Evolutionary conservation across 495 filamentous ascomycete species (phyloP).

Genomic region (Eremomyces bilateralis): DNA sequence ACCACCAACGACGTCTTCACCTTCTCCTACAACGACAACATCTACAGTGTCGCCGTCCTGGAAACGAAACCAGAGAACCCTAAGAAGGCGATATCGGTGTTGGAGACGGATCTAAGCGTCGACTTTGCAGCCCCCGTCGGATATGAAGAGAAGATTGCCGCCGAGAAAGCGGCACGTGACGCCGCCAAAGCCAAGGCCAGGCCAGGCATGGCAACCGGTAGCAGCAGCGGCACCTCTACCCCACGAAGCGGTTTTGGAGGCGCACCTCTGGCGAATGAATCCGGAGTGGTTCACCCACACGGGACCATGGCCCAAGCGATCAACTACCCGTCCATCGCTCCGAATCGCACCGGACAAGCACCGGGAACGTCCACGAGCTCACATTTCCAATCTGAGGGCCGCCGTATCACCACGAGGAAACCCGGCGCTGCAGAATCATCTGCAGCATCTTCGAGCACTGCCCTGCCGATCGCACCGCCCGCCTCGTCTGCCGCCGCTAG

Average conservation of each 20-base stretch:
- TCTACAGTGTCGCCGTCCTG: conserved; percentile 77
- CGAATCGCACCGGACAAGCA: conserved; percentile 40
- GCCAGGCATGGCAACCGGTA: conserved; percentile 11
- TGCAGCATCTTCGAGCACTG: too few relatives aligned
- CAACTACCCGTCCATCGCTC: conserved; percentile 89
- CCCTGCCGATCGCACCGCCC: too few relatives aligned
- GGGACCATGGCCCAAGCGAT: conserved; percentile 93
- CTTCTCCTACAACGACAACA: conserved; percentile 82
- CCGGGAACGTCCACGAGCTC: conserved; percentile 23
- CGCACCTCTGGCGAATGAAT: conserved; percentile 26
- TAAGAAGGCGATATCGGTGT: conserved; percentile 63
- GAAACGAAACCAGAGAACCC: conserved; percentile 73
- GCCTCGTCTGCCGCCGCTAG: too few relatives aligned
- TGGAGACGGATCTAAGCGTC: conserved; percentile 87
- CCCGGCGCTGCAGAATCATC: too few relatives aligned
- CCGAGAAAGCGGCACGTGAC: not conserved
- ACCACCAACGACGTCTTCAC: conserved; percentile 86
- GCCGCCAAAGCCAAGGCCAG: too few relatives aligned
- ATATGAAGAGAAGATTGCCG: conserved; percentile 70
- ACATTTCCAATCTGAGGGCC: conserved; percentile 55
- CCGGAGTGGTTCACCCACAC: conserved; percentile 54
- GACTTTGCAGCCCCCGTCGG: conserved; percentile 89
- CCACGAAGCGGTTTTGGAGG: conserved; percentile 37
- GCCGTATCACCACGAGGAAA: conserved; percentile 53
- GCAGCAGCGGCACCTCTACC: conserved; percentile 38